Conservation (phyloP, 1,139 yeast species). For the Geotrichum carabidarum region DNA sequence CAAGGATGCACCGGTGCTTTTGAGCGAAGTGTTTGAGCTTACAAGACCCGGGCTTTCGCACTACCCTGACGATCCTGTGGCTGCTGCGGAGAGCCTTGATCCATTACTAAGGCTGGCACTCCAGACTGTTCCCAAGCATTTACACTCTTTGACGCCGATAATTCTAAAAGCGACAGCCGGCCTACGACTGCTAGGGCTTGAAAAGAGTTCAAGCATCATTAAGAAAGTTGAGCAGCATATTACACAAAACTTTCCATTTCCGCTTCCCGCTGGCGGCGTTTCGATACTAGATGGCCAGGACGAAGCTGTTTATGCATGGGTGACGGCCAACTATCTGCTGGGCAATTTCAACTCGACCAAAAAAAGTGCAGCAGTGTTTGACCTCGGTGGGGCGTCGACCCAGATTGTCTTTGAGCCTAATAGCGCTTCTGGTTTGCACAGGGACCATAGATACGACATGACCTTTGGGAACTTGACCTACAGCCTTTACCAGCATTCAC, state of each 20-base stretch:
- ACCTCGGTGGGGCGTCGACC: slow-evolving; percentile 97
- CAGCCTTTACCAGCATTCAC: slow-evolving; percentile 88
- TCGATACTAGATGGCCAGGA: slow-evolving; percentile 93
- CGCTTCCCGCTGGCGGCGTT: slow-evolving; percentile 67
- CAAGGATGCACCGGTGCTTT: slow-evolving; percentile 51
- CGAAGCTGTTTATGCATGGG: slow-evolving; percentile 99
- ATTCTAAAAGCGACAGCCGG: slow-evolving; percentile 99
- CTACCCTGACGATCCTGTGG: slow-evolving; percentile 70
- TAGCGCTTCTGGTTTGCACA: slow-evolving; percentile 47
- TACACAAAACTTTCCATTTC: slow-evolving; percentile 79
- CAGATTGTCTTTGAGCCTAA: slow-evolving; percentile 95
- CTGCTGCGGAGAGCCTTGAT: slow-evolving; percentile 86
- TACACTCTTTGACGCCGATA: slow-evolving; percentile 78
- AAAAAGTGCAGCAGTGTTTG: slow-evolving; percentile 94
- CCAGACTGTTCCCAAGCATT: slow-evolving; percentile 63
- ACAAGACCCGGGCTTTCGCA: slow-evolving; percentile 87
- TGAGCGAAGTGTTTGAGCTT: slow-evolving; percentile 81
- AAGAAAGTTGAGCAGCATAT: slow-evolving; percentile 43
- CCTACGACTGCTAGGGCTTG: slow-evolving; percentile 75
- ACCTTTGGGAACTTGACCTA: slow-evolving; percentile 77
- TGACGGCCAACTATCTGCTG: slow-evolving; percentile 84
- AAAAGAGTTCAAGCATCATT: slow-evolving; percentile 39
- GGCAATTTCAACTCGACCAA: slow-evolving; percentile 74
- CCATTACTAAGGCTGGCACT: slow-evolving; percentile 71
- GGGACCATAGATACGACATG: slow-evolving; percentile 81